A percentile compares a stretch with the other conserved stretches of the same genome.
phyloP scores from a whole-genome alignment of 495 filamentous ascomycete genomes.

The Extremus antarcticus region DNA sequence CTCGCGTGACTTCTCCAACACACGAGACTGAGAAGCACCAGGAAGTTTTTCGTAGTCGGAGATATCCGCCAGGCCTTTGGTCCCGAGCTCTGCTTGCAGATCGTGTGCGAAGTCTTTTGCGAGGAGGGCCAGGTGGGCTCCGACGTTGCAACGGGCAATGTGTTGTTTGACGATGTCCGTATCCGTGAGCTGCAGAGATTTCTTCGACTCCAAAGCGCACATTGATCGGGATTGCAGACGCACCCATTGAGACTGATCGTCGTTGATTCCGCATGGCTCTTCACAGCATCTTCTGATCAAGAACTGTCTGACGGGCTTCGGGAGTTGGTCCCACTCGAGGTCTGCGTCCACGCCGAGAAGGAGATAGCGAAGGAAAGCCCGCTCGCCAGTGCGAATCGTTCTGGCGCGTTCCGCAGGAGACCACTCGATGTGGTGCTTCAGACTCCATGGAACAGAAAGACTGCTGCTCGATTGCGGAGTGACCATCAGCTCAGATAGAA shows the following conservation, averaged over 20 bases:
- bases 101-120: neutral
- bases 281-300: constrained; percentile 24
- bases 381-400: constrained; percentile 1
- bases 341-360: constrained; percentile 27
- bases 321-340: constrained; percentile 25
- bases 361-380: constrained; percentile 23
- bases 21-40: neutral
- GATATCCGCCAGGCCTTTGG: neutral
- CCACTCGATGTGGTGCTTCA: constrained; percentile 20
- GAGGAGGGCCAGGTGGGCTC: constrained; percentile 13
- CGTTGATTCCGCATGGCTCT: constrained; percentile 12
- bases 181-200: neutral
- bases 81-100: neutral
- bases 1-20: neutral
- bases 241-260: constrained; percentile 22
- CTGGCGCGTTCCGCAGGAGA: constrained; percentile 3
- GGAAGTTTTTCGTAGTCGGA: constrained; percentile 1
- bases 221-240: neutral
- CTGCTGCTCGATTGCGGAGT: constrained; percentile 2
- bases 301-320: constrained; percentile 18
- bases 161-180: neutral
- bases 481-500: constrained; percentile 30
- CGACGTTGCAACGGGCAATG: constrained; percentile 26
- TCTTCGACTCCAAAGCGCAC: neutral
- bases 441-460: constrained; percentile 21